Conservation (phyloP, 257 asterid genomes). For the Avicennia marina region DNA sequence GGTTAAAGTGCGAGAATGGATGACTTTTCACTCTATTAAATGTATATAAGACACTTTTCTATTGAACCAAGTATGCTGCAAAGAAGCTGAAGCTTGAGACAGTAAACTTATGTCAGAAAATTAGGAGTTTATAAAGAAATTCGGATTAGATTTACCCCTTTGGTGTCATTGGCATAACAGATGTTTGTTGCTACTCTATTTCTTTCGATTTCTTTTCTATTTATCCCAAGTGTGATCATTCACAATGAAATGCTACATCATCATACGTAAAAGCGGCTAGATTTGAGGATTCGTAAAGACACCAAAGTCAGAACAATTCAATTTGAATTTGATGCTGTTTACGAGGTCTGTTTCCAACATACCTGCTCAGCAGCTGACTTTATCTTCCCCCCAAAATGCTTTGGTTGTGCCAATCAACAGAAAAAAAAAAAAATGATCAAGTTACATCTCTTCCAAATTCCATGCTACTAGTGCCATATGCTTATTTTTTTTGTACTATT, state of each 20-base stretch:
- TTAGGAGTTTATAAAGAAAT: too few species aligned
- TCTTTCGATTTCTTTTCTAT: too few species aligned
- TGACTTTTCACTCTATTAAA: too few species aligned
- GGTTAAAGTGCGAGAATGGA: too few species aligned
- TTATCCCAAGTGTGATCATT: too few species aligned
- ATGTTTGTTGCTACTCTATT: too few species aligned
- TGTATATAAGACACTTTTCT: too few species aligned
- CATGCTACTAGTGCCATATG: constrained; percentile 4
- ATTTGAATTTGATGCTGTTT: constrained; percentile 2
- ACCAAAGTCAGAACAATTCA: not conserved
- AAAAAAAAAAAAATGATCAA: constrained; percentile 19
- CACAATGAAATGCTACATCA: not conserved
- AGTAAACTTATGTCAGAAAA: too few species aligned
- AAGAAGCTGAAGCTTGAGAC: not conserved
- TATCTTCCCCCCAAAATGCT: constrained; percentile 66
- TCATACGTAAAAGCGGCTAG: not conserved
- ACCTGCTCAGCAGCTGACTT: constrained; percentile 53
- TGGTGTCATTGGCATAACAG: not conserved
- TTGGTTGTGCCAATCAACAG: constrained; percentile 33
- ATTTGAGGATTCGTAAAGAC: not conserved
- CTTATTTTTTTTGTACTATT: constrained; percentile 1
- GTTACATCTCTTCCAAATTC: constrained; percentile 10
- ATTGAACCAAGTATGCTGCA: too few species aligned
- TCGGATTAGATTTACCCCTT: not conserved
- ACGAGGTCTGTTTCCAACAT: constrained; percentile 1